Base-by-base conservation (phyloP, 176 grass and related monocot genomes). In the Rhipidocladum racemiflorum region DNA sequence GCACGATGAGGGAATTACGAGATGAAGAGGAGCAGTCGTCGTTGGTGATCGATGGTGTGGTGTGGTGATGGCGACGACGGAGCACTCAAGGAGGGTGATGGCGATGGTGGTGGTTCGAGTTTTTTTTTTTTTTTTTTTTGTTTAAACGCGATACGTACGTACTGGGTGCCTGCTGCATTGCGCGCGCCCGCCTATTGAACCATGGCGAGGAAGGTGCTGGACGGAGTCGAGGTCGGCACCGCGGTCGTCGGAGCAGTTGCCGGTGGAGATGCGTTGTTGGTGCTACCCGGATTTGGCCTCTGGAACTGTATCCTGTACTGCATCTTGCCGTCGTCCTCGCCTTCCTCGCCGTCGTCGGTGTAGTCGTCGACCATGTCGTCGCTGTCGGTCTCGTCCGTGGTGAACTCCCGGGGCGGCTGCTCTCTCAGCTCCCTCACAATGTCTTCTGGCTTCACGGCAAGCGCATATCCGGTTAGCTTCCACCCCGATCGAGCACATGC, bases 361-460 rank as follows among this genome's bases (percentile, higher is more conserved):
- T 83, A 88, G 32, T 93, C 85, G 36, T 89, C 86, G 51, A 75
- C 68, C 68, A 84, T 79, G 51, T 91, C 91, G 45, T 84, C 88
- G 50, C 88, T 89, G 68, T 93, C 91, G 14, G 81, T 87, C 81
- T 92, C 87, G 76, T 92, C 91, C 61, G 75, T 84, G 30, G 60
- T 86, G 57, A 84, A 53, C 65, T 85, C 81, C 66, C 74, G 81
- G 20, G 35, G 87, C 68, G 72, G 87, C 49, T 80, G 91, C 88
- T 84, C 88, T 46, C 12, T 85, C 88, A 83, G 82, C 55, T 90
- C 91, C 82, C 85, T 93, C 88, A 90, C 61, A 76, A 85, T 79
- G 88, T 85, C 85, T 85, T 93, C 91, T 93, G 91, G 85, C 91
- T 93, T 93, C 69, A 90, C 70, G 60, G 68, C 87, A 90, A 93